phyloP scores from a whole-genome alignment of 1,284 basidiomycete species.

The Cryptococcus sp. region DNA sequence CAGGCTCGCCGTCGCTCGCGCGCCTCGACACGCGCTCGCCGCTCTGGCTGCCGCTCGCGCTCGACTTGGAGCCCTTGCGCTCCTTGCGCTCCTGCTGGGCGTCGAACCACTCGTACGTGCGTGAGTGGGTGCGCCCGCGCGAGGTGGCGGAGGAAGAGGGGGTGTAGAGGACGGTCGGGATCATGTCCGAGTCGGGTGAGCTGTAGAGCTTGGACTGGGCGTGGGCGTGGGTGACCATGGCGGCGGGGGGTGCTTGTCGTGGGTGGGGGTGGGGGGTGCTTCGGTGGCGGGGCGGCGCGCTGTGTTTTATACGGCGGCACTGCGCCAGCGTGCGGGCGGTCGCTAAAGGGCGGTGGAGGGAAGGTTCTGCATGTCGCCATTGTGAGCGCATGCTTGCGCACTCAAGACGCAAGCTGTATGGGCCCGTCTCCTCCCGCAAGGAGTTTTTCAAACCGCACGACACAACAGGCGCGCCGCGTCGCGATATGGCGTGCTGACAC shows the following conservation, averaged over 20 bases:
- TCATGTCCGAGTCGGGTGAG: slow-evolving; percentile 15
- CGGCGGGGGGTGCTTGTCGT: background rate
- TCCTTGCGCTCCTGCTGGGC: background rate
- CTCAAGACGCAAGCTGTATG: too few species aligned
- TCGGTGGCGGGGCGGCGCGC: too few species aligned
- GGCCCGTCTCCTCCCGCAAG: too few species aligned
- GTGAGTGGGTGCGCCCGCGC: slow-evolving; percentile 4
- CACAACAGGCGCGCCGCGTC: too few species aligned
- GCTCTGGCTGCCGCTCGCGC: background rate
- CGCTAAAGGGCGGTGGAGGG: too few species aligned
- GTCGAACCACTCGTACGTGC: slow-evolving; percentile 7
- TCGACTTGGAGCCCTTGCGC: background rate
- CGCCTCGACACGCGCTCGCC: background rate
- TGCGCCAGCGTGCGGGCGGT: too few species aligned
- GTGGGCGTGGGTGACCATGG: background rate
- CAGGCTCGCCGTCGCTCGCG: background rate
- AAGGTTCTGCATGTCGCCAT: too few species aligned
- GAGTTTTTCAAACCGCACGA: too few species aligned
- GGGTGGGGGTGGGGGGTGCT: background rate
- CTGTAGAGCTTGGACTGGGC: background rate
- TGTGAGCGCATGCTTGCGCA: too few species aligned
- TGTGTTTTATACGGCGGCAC: too few species aligned
- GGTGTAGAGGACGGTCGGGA: slow-evolving; percentile 16
- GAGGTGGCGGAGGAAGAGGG: slow-evolving; percentile 4
- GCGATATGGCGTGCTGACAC: too few species aligned